Evolutionary conservation across 2,329 filamentous ascomycete species (phyloP).

Genomic region (Fusarium sp.): DNA sequence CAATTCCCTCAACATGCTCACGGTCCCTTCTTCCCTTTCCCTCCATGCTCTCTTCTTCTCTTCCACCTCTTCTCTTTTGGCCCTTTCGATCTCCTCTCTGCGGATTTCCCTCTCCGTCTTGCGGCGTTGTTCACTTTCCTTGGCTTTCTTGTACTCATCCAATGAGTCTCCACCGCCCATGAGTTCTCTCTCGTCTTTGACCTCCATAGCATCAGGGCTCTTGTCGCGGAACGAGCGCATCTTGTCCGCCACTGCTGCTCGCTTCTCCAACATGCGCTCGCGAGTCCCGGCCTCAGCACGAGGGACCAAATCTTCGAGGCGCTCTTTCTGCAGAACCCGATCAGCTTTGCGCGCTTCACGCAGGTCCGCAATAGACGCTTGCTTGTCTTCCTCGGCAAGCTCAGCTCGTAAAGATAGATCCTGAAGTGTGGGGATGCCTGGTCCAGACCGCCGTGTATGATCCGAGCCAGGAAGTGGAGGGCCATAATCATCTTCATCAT

Average conservation of each 20-base stretch:
- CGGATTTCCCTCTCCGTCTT: slow-evolving; percentile 87
- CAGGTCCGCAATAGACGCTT: slow-evolving; percentile 62
- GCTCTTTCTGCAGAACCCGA: slow-evolving; percentile 72
- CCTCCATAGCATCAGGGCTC: slow-evolving; percentile 64
- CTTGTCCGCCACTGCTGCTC: slow-evolving; percentile 73
- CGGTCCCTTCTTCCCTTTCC: slow-evolving; percentile 83
- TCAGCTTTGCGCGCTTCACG: slow-evolving; percentile 71
- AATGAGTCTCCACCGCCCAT: slow-evolving; percentile 76
- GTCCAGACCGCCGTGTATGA: slow-evolving; percentile 51
- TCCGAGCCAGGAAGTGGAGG: slow-evolving; percentile 44
- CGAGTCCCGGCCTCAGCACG: slow-evolving; percentile 84
- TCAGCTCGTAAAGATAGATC: slow-evolving; percentile 74
- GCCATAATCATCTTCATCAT: slow-evolving; percentile 67
- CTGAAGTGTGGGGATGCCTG: slow-evolving; percentile 75
- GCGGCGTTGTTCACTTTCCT: slow-evolving; percentile 72
- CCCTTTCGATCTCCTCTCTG: slow-evolving; percentile 81
- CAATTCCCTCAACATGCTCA: slow-evolving; percentile 81
- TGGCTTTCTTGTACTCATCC: slow-evolving; percentile 74
- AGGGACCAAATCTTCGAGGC: slow-evolving; percentile 82
- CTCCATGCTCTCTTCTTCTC: slow-evolving; percentile 75
- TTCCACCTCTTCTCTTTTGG: slow-evolving; percentile 81
- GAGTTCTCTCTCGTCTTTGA: slow-evolving; percentile 74
- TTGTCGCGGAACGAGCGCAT: slow-evolving; percentile 78
- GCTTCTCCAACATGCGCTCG: slow-evolving; percentile 89
- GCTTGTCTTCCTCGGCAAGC: slow-evolving; percentile 59